Evolutionary conservation across 2,329 filamentous ascomycete genomes (phyloP).

Genomic region (Aspergillus calidoustus): DNA sequence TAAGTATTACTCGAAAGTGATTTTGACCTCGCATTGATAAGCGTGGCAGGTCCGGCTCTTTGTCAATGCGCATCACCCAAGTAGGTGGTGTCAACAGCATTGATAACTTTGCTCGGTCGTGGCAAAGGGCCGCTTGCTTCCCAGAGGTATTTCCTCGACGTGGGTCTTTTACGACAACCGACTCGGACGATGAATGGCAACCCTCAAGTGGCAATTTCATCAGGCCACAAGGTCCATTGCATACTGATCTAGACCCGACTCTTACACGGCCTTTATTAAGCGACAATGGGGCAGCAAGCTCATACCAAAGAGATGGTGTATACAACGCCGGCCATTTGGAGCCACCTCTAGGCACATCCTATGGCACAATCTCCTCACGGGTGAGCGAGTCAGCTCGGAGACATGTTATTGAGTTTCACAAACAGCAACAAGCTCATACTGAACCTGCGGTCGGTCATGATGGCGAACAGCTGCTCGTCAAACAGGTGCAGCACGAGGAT

Average conservation of each 20-base stretch:
- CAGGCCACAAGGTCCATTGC: slow-evolving; percentile 27
- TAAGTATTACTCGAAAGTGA: slow-evolving; percentile 5
- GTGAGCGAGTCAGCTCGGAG: slow-evolving; percentile 61
- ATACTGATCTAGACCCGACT: slow-evolving; percentile 35
- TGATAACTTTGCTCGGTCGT: slow-evolving; percentile 88
- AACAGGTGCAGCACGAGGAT: slow-evolving; percentile 82
- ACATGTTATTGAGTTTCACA: slow-evolving; percentile 58
- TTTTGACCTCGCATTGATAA: neutral
- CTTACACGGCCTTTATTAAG: slow-evolving; percentile 35
- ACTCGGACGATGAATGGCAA: slow-evolving; percentile 52
- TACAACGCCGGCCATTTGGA: slow-evolving; percentile 29
- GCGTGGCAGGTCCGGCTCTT: slow-evolving; percentile 39
- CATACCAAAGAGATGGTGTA: slow-evolving; percentile 24
- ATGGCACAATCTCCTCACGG: slow-evolving; percentile 62
- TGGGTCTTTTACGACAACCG: slow-evolving; percentile 71
- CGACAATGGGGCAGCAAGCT: slow-evolving; percentile 19
- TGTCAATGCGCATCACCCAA: slow-evolving; percentile 59
- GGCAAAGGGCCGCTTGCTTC: slow-evolving; percentile 88
- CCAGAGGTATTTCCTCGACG: slow-evolving; percentile 82
- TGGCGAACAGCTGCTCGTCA: slow-evolving; percentile 78
- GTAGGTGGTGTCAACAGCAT: slow-evolving; percentile 92
- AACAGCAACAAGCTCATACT: slow-evolving; percentile 55
- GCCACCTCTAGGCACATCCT: slow-evolving; percentile 67
- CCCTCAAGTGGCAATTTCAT: slow-evolving; percentile 27
- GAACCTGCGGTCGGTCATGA: slow-evolving; percentile 60